Conservation (phyloP, 371 early-diverging fungal species). For the Nematocida parisii region DNA sequence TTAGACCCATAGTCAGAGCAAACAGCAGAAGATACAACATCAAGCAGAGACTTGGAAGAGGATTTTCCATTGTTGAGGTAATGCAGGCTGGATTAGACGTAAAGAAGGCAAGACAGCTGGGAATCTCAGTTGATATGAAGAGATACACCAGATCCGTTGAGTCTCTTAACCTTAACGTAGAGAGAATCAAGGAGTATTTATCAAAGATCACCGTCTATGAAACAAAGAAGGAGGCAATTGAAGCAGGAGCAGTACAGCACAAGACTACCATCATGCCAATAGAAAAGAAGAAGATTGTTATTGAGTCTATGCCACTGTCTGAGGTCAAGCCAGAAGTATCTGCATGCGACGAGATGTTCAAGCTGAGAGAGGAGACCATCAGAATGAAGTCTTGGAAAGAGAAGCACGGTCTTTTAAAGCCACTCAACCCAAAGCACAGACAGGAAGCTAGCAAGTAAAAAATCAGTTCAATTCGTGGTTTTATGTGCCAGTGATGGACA, state of each 20-base stretch:
- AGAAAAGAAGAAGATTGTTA: conserved; percentile 34
- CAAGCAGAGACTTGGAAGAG: conserved; percentile 92
- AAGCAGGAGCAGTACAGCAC: conserved; percentile 60
- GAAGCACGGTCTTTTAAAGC: conserved; percentile 10
- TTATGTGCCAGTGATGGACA: background rate
- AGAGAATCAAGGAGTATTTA: conserved; percentile 90
- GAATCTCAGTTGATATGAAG: conserved; percentile 94
- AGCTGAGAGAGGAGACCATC: conserved; percentile 46
- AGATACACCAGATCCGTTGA: conserved; percentile 92
- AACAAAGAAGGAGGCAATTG: conserved; percentile 61
- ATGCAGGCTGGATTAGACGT: conserved; percentile 87
- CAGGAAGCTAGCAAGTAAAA: background rate
- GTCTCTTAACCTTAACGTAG: conserved; percentile 84
- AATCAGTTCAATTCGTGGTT: background rate
- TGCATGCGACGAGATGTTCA: conserved; percentile 28
- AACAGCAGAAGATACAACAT: conserved; percentile 96
- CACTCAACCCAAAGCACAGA: conserved; percentile 25
- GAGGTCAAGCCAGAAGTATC: conserved; percentile 52
- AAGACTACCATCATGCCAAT: conserved; percentile 67
- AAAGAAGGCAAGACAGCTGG: conserved; percentile 88
- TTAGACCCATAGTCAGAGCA: conserved; percentile 92
- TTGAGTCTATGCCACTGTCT: conserved; percentile 54
- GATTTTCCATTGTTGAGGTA: conserved; percentile 95
- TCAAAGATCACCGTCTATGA: conserved; percentile 64
- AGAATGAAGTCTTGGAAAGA: conserved; percentile 27